Percentiles rank a stretch among this genome's conserved stretches.
Evolutionary conservation across 2,329 filamentous ascomycete species (phyloP).

Genomic region (Colletotrichum navitas): DNA sequence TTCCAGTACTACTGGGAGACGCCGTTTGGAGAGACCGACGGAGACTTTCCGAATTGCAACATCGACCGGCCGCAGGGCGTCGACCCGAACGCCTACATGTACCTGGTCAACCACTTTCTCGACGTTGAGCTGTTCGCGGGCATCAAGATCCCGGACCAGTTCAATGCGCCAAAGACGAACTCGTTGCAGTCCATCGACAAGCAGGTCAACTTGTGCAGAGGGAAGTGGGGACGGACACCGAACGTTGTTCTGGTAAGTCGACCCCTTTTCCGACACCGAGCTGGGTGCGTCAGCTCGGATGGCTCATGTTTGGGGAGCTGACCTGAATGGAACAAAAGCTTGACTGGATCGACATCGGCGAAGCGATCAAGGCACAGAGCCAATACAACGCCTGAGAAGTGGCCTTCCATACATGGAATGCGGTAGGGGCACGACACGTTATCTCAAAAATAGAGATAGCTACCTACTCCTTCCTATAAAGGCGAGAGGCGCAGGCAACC

Average conservation of each 20-base stretch:
- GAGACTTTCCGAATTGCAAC: slow-evolving; percentile 72
- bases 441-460: neutral
- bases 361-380: slow-evolving; percentile 54
- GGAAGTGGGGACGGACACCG: slow-evolving; percentile 45
- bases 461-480: no score
- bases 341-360: slow-evolving; percentile 58
- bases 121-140: slow-evolving; percentile 50
- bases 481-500: neutral
- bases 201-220: slow-evolving; percentile 48
- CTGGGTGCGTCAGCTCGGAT: neutral
- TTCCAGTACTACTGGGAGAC: slow-evolving; percentile 81
- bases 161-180: slow-evolving; percentile 51
- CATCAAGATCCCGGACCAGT: slow-evolving; percentile 53
- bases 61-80: slow-evolving; percentile 70
- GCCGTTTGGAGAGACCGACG: slow-evolving; percentile 71
- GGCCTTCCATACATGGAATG: slow-evolving; percentile 5
- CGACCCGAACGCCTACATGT: slow-evolving; percentile 56
- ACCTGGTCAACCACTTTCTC: slow-evolving; percentile 58
- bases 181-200: slow-evolving; percentile 49
- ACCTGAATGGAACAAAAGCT: slow-evolving; percentile 49
- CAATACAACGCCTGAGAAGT: slow-evolving; percentile 53
- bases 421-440: neutral
- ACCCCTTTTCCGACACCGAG: neutral
- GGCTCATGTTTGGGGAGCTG: slow-evolving; percentile 12
- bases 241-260: slow-evolving; percentile 54